Evolutionary conservation across 1,139 yeast species (phyloP).

Genomic region (Yamadazyma blattariae): DNA sequence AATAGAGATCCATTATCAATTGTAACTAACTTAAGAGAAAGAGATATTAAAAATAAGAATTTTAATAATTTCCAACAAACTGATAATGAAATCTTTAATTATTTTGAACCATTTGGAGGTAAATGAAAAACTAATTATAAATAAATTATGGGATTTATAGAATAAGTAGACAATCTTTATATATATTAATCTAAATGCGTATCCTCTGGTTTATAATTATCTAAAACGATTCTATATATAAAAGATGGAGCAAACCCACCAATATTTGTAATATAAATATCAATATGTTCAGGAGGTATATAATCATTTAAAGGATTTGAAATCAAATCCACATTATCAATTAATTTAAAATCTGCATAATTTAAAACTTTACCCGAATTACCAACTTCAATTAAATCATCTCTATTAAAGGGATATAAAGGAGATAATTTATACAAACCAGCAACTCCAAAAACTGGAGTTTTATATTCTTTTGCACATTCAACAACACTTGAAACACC

Average conservation of each 20-base stretch:
- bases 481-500: slow-evolving; percentile 95
- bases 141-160: too few relatives aligned
- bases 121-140: neutral
- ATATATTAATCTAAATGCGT: slow-evolving; percentile 44
- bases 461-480: slow-evolving; percentile 90
- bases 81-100: too few relatives aligned
- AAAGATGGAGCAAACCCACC: slow-evolving; percentile 98
- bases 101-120: neutral
- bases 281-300: slow-evolving; percentile 91
- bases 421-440: slow-evolving; percentile 94
- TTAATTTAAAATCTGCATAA: slow-evolving; percentile 60
- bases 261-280: slow-evolving; percentile 88
- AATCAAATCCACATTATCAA: slow-evolving; percentile 73
- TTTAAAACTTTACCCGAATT: slow-evolving; percentile 82
- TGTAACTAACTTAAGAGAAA: neutral
- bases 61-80: too few relatives aligned
- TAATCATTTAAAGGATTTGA: slow-evolving; percentile 92
- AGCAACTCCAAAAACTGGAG: slow-evolving; percentile 94
- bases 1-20: neutral
- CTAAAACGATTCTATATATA: slow-evolving; percentile 91
- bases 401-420: slow-evolving; percentile 87
- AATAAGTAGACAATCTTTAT: too few relatives aligned
- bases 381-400: slow-evolving; percentile 87
- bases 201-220: slow-evolving; percentile 87
- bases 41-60: too few relatives aligned